Evolutionary conservation across 2,329 filamentous ascomycete genomes (phyloP).

Genomic region (Paraphoma sp.): DNA sequence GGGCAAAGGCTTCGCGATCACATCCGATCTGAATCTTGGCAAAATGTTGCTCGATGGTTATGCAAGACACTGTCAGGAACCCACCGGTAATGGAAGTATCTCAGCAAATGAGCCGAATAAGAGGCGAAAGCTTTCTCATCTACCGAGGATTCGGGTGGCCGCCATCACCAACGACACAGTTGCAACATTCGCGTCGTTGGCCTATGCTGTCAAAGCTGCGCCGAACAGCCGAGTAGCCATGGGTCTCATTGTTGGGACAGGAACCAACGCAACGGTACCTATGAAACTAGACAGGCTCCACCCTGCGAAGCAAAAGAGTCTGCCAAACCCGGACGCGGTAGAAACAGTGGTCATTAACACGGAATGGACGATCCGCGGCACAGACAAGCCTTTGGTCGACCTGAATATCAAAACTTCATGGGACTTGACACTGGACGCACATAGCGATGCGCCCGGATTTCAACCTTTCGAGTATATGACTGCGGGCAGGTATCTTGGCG

Average conservation of each 20-base stretch:
- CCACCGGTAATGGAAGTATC: constrained; percentile 34
- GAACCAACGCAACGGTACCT: constrained; percentile 80
- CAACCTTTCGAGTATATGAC: constrained; percentile 89
- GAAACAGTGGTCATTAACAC: constrained; percentile 80
- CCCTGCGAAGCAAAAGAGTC: constrained; percentile 61
- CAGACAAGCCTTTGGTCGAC: constrained; percentile 70
- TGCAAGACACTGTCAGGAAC: constrained; percentile 57
- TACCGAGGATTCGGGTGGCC: constrained; percentile 73
- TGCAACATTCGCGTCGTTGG: constrained; percentile 77
- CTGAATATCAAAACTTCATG: constrained; percentile 71
- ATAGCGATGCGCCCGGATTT: constrained; percentile 75
- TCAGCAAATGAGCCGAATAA: constrained; percentile 24
- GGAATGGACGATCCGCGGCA: constrained; percentile 82
- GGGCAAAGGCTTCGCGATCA: constrained; percentile 74
- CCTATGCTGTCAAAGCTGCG: constrained; percentile 71
- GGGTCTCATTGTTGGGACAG: constrained; percentile 82
- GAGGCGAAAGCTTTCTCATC: constrained; percentile 35
- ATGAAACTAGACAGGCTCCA: constrained; percentile 70
- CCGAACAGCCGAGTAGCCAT: constrained; percentile 72
- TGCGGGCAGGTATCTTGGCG: constrained; percentile 77
- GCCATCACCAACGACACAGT: constrained; percentile 85
- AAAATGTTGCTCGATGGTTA: constrained; percentile 67
- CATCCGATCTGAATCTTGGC: constrained; percentile 66
- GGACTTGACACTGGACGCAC: constrained; percentile 71
- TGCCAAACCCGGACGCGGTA: constrained; percentile 49